phyloP scores from a whole-genome alignment of 2,329 filamentous ascomycete genomes.

The Epichloe elymi region DNA sequence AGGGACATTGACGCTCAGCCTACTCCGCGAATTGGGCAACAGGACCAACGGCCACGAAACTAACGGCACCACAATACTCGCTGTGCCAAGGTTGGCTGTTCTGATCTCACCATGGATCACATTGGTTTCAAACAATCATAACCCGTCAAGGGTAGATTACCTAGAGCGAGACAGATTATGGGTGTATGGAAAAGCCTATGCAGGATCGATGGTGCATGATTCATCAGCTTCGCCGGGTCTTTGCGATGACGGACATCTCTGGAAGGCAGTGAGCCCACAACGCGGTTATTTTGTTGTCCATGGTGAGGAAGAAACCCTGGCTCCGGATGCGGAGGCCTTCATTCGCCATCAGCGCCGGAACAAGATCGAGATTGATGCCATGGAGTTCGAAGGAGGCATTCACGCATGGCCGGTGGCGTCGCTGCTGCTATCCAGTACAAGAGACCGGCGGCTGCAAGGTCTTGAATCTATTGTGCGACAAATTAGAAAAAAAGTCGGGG shows the following conservation, averaged over 20 bases:
- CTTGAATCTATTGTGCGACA: constrained; percentile 28
- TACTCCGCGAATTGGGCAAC: constrained; percentile 54
- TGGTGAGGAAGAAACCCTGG: constrained; percentile 67
- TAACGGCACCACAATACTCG: constrained; percentile 11
- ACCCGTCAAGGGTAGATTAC: constrained; percentile 62
- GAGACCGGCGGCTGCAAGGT: constrained; percentile 38
- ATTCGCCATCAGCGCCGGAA: constrained; percentile 40
- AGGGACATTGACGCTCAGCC: constrained; percentile 57
- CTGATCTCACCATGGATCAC: constrained; percentile 75
- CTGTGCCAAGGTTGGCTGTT: constrained; percentile 40
- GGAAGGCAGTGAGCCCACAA: constrained; percentile 52
- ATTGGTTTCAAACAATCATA: constrained; percentile 53
- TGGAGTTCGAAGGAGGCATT: constrained; percentile 52
- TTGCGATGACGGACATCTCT: constrained; percentile 52
- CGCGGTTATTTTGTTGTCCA: constrained; percentile 58
- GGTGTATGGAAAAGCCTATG: constrained; percentile 57
- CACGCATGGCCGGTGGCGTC: constrained; percentile 74
- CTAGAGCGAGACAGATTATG: constrained; percentile 54
- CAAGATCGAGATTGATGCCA: constrained; percentile 39
- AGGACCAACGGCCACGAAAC: not conserved
- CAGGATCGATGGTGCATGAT: constrained; percentile 27
- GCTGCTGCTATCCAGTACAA: constrained; percentile 38
- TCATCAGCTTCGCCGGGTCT: constrained; percentile 49
- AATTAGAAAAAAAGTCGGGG: constrained; percentile 20
- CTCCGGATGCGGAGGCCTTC: constrained; percentile 52